Percentiles rank a stretch among this genome's conserved stretches.
These are phyloP conservation scores for Globisporangium spinosum DNA, from an alignment of 352 stramenopile species.

Conservation along the genomic window DNA sequence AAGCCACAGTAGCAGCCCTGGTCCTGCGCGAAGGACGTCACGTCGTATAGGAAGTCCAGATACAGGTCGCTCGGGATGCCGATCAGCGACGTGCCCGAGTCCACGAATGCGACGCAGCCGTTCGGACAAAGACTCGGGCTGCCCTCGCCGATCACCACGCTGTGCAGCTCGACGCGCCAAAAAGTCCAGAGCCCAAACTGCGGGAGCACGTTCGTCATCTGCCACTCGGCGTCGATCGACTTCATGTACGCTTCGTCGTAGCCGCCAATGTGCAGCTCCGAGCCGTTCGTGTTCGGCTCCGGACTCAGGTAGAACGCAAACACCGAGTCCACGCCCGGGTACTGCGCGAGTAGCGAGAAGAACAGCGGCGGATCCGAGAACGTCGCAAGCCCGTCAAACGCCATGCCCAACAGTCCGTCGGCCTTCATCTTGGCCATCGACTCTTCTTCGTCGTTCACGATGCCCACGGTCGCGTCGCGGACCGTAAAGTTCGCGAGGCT, in stretches of 20 bases:
- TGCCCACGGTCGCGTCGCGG: constrained; percentile 44
- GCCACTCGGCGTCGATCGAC: constrained; percentile 47
- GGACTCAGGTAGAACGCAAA: constrained; percentile 97
- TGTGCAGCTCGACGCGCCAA: constrained; percentile 72
- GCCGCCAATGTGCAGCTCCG: constrained; percentile 66
- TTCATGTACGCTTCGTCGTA: constrained; percentile 56
- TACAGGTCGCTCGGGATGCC: constrained; percentile 87
- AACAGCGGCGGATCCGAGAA: constrained; percentile 75
- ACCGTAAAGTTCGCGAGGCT: constrained; percentile 45
- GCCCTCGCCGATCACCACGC: constrained; percentile 45
- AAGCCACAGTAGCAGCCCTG: constrained; percentile 75
- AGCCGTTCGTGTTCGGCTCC: constrained; percentile 75
- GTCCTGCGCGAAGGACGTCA: constrained; percentile 56
- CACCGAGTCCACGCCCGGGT: constrained; percentile 63
- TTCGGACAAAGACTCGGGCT: constrained; percentile 37
- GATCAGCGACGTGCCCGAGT: constrained; percentile 96
- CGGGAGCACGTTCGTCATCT: constrained; percentile 66
- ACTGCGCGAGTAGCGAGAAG: constrained; percentile 58
- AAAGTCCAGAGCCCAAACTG: constrained; percentile 86
- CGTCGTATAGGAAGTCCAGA: constrained; percentile 66
- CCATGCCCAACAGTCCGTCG: constrained; percentile 95
- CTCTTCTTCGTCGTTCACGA: constrained; percentile 63
- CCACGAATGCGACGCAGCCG: constrained; percentile 91
- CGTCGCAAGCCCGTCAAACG: constrained; percentile 91
- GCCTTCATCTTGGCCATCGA: constrained; percentile 82